These are phyloP conservation scores for Magnolia officinalis DNA, from an alignment of 164 flowering plant genomes.

Conservation along the genomic window DNA sequence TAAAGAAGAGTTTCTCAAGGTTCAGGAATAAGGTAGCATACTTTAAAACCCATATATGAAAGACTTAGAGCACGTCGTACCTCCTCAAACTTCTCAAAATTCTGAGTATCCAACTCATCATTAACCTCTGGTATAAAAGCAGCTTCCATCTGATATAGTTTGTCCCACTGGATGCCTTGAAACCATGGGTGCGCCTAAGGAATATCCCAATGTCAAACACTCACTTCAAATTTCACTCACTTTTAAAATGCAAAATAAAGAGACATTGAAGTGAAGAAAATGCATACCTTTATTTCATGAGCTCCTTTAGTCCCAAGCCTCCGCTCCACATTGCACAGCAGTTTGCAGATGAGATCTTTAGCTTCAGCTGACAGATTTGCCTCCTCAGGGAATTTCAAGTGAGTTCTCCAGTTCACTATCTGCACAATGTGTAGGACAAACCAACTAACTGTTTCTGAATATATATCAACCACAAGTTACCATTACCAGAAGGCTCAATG, in stretches of 20 bases:
- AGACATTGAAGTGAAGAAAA: not conserved
- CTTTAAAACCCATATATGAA: not conserved
- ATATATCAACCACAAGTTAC: not conserved
- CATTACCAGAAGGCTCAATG: not conserved
- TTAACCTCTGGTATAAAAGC: slow-evolving; percentile 45
- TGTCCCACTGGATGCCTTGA: slow-evolving; percentile 36
- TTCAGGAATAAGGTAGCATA: not conserved
- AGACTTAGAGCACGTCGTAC: slow-evolving; percentile 11
- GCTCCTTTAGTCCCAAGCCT: slow-evolving; percentile 71
- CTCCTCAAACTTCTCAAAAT: slow-evolving; percentile 45
- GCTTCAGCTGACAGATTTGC: slow-evolving; percentile 61
- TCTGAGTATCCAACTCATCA: slow-evolving; percentile 41
- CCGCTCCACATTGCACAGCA: slow-evolving; percentile 59
- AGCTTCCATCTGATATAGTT: slow-evolving; percentile 41
- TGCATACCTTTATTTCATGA: slow-evolving; percentile 44
- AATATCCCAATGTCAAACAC: slow-evolving; percentile 8
- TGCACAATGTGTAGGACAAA: slow-evolving; percentile 17
- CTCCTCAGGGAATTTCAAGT: slow-evolving; percentile 68
- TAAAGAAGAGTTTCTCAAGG: not conserved
- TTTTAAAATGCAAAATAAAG: not conserved
- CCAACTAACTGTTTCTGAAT: too few relatives aligned
- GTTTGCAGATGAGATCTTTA: slow-evolving; percentile 55
- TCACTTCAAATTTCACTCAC: not conserved
- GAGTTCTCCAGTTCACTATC: slow-evolving; percentile 76
- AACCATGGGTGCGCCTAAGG: slow-evolving; percentile 39